Percentiles rank a stretch among this genome's conserved stretches.
These are phyloP conservation scores for Aethionema arabicum DNA, from an alignment of 345 rosid species.

Conservation along the genomic window DNA sequence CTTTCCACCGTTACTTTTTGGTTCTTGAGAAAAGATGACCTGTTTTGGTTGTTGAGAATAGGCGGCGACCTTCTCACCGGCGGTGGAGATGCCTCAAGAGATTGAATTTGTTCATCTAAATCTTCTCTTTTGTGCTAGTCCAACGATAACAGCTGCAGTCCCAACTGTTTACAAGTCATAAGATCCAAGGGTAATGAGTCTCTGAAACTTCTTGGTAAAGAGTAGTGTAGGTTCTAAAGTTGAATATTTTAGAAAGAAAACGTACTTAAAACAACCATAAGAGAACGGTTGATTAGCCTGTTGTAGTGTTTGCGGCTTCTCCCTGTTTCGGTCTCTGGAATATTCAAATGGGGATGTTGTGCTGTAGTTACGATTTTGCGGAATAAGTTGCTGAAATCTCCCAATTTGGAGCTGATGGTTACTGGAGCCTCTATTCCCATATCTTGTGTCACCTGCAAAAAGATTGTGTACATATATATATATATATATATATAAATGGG, in stretches of 20 bases:
- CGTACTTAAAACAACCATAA: conserved; percentile 89
- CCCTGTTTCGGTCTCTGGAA: conserved; percentile 99
- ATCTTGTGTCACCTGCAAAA: conserved; percentile 78
- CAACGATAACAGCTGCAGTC: conserved; percentile 85
- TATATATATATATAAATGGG: too few relatives aligned
- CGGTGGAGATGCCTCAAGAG: conserved; percentile 14
- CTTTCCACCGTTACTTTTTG: too few relatives aligned
- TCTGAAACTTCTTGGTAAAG: background rate
- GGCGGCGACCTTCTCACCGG: too few relatives aligned
- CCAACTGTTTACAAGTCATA: conserved; percentile 58
- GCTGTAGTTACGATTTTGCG: conserved; percentile 79
- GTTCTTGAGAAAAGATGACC: too few relatives aligned
- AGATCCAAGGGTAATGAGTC: background rate
- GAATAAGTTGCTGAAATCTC: conserved; percentile 79
- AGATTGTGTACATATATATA: background rate
- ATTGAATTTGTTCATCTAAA: conserved; percentile 1
- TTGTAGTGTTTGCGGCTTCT: conserved; percentile 88
- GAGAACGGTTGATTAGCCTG: conserved; percentile 85
- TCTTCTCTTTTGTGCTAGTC: conserved; percentile 64
- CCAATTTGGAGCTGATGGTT: conserved; percentile 78
- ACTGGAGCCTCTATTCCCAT: conserved; percentile 98
- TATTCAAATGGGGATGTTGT: conserved; percentile 90
- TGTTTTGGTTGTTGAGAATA: too few relatives aligned
- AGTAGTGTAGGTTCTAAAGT: conserved; percentile 6
- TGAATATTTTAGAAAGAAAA: conserved; percentile 5